Percentiles rank a stretch among this genome's conserved stretches.
Evolutionary conservation across 352 stramenopile species (phyloP).

Genomic region (Nothophytophthora sp.): DNA sequence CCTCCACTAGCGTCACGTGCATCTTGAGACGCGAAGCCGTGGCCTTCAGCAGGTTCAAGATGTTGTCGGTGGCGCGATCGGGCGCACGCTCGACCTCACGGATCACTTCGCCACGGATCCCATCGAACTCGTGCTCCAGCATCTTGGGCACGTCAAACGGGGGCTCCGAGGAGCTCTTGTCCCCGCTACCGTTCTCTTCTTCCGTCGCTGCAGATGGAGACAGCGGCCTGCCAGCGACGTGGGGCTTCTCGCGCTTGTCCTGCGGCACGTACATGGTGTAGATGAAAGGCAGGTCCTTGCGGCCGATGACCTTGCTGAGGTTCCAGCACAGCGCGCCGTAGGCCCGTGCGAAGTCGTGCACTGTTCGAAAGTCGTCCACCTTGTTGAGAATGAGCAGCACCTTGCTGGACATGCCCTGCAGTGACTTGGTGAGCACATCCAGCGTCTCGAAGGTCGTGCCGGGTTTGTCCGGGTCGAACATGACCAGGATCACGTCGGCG

Average conservation of each 20-base stretch:
- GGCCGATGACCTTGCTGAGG: conserved; percentile 85
- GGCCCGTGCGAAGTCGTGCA: conserved; percentile 86
- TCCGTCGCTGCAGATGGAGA: too few species aligned
- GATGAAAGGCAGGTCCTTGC: conserved; percentile 88
- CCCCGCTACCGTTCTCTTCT: conserved; percentile 15
- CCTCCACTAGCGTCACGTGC: conserved; percentile 79
- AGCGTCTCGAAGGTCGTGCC: conserved; percentile 89
- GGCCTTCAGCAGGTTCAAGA: conserved; percentile 81
- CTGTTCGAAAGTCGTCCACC: conserved; percentile 86
- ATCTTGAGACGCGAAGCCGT: conserved; percentile 84
- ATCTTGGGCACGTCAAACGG: conserved; percentile 59
- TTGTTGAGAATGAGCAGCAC: conserved; percentile 89
- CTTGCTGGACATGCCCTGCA: conserved; percentile 79
- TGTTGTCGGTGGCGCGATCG: conserved; percentile 82
- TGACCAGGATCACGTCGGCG: conserved; percentile 86
- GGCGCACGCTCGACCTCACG: conserved; percentile 80
- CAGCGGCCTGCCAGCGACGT: conserved; percentile 8
- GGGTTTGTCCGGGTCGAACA: conserved; percentile 90
- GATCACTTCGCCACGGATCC: conserved; percentile 82
- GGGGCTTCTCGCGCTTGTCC: conserved; percentile 38
- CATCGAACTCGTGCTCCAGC: conserved; percentile 87
- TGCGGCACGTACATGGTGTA: conserved; percentile 90
- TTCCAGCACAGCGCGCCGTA: conserved; percentile 90
- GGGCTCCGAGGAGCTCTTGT: conserved; percentile 1
- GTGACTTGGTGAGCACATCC: conserved; percentile 80